phyloP scores from a whole-genome alignment of 306 rosid species.

The Corylus americana region DNA sequence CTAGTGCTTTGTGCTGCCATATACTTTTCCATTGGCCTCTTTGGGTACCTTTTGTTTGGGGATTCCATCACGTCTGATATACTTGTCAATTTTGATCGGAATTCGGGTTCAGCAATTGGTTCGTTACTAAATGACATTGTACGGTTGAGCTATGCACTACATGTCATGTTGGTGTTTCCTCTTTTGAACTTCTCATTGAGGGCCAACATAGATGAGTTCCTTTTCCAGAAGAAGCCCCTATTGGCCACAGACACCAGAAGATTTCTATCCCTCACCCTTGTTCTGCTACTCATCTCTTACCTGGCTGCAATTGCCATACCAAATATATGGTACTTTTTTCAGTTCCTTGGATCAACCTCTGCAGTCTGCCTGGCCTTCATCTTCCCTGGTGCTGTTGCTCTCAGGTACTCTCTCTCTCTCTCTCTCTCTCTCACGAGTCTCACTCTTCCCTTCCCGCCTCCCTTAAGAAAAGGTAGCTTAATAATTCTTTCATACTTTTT shows the following conservation, averaged over 20 bases:
- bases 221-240: slow-evolving; percentile 58
- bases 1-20: slow-evolving; percentile 61
- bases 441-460: neutral
- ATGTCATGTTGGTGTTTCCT: slow-evolving; percentile 88
- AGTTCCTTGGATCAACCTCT: slow-evolving; percentile 82
- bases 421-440: too few species aligned
- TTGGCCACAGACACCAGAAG: slow-evolving; percentile 63
- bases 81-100: slow-evolving; percentile 77
- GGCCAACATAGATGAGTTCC: slow-evolving; percentile 73
- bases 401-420: slow-evolving; percentile 49
- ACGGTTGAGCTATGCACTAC: slow-evolving; percentile 86
- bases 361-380: slow-evolving; percentile 85
- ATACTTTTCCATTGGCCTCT: slow-evolving; percentile 69
- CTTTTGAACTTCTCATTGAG: slow-evolving; percentile 79
- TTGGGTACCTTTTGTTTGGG: slow-evolving; percentile 90
- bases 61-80: slow-evolving; percentile 76
- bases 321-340: slow-evolving; percentile 87
- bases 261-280: slow-evolving; percentile 63
- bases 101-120: slow-evolving; percentile 50
- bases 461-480: neutral
- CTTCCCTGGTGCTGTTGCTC: slow-evolving; percentile 78
- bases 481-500: neutral
- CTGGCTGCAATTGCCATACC: slow-evolving; percentile 85
- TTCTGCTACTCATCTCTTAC: slow-evolving; percentile 57
- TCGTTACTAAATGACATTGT: slow-evolving; percentile 63